These are phyloP conservation scores for Cystobasidiaceae sp. DNA, from an alignment of 1,284 basidiomycete genomes.

Conservation along the genomic window DNA sequence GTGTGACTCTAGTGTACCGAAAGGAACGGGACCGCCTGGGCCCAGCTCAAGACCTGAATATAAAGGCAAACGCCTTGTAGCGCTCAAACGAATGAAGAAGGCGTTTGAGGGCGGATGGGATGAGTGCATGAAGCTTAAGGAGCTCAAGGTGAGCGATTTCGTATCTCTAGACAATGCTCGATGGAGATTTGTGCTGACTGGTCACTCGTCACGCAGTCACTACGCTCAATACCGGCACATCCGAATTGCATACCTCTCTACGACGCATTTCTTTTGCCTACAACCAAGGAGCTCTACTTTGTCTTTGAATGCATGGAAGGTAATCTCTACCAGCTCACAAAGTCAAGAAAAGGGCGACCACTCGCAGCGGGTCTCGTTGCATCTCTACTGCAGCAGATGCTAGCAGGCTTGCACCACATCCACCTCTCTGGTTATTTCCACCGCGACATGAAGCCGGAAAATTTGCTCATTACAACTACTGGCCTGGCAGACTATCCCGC, in stretches of 20 bases:
- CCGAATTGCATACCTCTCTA: constrained; percentile 97
- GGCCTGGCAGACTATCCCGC: constrained; percentile 91
- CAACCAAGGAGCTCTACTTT: constrained; percentile 92
- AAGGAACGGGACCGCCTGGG: constrained; percentile 62
- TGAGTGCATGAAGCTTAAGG: constrained; percentile 90
- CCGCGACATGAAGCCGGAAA: constrained; percentile 99
- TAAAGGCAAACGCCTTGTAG: constrained; percentile 88
- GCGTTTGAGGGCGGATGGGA: constrained; percentile 96
- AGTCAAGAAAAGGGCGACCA: constrained; percentile 86
- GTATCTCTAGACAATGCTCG: no score
- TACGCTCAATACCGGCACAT: constrained; percentile 88
- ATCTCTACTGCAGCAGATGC: constrained; percentile 89
- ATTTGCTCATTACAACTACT: constrained; percentile 98
- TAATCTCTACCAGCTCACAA: constrained; percentile 98
- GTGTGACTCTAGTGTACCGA: constrained; percentile 33
- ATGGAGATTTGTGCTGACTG: no score
- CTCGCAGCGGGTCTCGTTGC: constrained; percentile 92
- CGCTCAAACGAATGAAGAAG: constrained; percentile 97
- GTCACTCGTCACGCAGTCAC: no score
- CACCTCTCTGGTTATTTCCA: constrained; percentile 94
- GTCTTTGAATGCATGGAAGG: constrained; percentile 99
- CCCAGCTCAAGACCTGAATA: constrained; percentile 80
- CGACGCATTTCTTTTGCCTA: constrained; percentile 93
- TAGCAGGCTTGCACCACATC: constrained; percentile 85
- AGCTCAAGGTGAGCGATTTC: constrained; percentile 85